phyloP scores from a whole-genome alignment of 2,329 filamentous ascomycete species.

The Diaporthe amygdali region DNA sequence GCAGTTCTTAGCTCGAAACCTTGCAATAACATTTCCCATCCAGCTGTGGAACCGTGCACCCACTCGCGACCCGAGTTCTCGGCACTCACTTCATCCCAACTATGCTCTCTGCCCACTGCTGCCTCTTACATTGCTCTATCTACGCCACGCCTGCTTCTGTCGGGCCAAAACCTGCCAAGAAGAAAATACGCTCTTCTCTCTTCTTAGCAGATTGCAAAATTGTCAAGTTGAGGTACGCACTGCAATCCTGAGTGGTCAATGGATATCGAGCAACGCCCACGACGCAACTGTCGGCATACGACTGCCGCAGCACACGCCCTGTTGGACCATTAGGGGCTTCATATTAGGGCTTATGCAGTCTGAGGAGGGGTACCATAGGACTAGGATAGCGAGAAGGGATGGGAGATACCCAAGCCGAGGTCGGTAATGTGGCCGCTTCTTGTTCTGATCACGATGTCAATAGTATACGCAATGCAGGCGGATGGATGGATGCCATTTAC shows the following conservation, averaged over 20 bases:
- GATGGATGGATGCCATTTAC: not conserved
- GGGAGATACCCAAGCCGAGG: not conserved
- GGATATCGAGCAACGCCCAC: not conserved
- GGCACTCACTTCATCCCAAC: not conserved
- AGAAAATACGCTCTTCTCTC: not conserved
- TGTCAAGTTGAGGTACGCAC: not conserved
- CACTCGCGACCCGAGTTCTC: not conserved
- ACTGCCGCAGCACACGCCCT: not conserved
- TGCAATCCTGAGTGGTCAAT: not conserved
- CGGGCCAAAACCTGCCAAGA: not conserved
- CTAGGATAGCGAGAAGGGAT: not conserved
- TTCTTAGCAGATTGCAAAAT: not conserved
- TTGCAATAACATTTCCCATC: not conserved
- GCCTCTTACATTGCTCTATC: not conserved
- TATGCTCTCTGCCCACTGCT: not conserved
- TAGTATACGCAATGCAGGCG: too few relatives aligned
- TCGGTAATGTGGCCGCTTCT: not conserved
- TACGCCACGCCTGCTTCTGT: not conserved
- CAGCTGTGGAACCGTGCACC: conserved; percentile 1
- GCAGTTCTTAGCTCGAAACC: not conserved
- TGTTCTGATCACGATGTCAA: not conserved
- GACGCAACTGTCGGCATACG: not conserved
- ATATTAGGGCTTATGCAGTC: not conserved
- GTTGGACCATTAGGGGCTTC: not conserved
- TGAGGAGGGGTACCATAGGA: not conserved